Conservation (phyloP, 441 rosid genomes). For the Manihot esculenta region DNA sequence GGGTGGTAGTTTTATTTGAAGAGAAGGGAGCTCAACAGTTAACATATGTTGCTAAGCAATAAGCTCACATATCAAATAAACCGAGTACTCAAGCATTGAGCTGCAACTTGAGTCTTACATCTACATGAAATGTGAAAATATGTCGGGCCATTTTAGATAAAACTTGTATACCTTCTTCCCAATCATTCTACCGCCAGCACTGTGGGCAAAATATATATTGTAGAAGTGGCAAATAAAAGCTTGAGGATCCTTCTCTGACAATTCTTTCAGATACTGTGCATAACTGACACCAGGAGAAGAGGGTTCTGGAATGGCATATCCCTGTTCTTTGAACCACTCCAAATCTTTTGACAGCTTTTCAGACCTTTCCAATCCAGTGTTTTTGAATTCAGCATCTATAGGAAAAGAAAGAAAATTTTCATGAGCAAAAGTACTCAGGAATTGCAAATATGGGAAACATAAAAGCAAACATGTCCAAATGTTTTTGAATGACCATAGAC, state of each 20-base stretch:
- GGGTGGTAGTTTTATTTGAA: background rate
- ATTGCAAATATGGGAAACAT: background rate
- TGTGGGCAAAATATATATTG: constrained; percentile 91
- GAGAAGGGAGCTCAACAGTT: background rate
- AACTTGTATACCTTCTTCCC: constrained; percentile 66
- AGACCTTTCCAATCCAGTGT: constrained; percentile 86
- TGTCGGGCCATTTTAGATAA: background rate
- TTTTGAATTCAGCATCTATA: constrained; percentile 79
- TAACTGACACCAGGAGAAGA: constrained; percentile 67
- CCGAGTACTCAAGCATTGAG: background rate
- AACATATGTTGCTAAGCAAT: background rate
- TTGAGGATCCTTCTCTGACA: constrained; percentile 86
- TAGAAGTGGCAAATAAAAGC: constrained; percentile 96
- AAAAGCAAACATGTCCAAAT: background rate
- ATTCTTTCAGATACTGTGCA: constrained; percentile 56
- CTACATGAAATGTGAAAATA: background rate
- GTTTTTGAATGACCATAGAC: background rate
- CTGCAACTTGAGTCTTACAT: background rate
- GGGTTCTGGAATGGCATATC: constrained; percentile 77
- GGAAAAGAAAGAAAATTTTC: background rate
- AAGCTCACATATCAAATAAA: background rate
- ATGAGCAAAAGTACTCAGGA: background rate
- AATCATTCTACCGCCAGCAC: constrained; percentile 97
- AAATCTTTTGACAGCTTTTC: constrained; percentile 63
- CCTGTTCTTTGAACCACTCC: constrained; percentile 87